Base-by-base conservation (phyloP, 1,139 yeast genomes). In the Debaryomycetaceae sp. region DNA sequence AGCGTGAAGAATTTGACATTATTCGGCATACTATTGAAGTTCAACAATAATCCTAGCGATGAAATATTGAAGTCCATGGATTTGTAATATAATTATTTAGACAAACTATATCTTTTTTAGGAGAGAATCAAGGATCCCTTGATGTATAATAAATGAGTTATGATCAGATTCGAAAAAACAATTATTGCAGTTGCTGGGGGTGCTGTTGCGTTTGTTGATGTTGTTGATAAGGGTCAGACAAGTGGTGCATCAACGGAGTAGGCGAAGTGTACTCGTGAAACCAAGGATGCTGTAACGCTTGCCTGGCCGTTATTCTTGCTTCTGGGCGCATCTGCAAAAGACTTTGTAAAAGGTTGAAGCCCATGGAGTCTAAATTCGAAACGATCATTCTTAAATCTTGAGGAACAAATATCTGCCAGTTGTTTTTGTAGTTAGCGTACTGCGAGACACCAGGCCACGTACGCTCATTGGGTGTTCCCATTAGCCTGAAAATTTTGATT, bases 401-500 rank as follows among this genome's bases (percentile, higher is more conserved):
- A 5, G 95, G 92, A 24, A 85, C 79, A 57, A 79, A 87, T 11
- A 82, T 71, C 49, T 81, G 86, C 77, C 91, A 87, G 53, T 83
- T 85, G 35, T 82, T 76, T 61, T 84, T 81, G 61, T 83, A 94
- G 61, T 92, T 89, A 33, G 98, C 95, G 52, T 87, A 76, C 33
- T 81, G 78, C 6, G 94, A 79, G 31, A 92, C 85, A 2, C 94
- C 95, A 0, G 98, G 97, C 99, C 98, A 94, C 5, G 95, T 84
- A 47, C 87, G 75, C 62, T 91, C 98, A 53, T 83, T 87, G 32
- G 99, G 98, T 1, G 98, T 91, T 15, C 98, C 98, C 95, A 91
- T 87, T 32, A 86, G 73, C 54, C 92, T 81, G 65, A 92, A 92
- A 41, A 92, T 94, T 57, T 87, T 81, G 54, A 81, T 78, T 55